These are phyloP conservation scores for Lentinus brumalis DNA, from an alignment of 768 basidiomycete genomes.

Conservation along the genomic window DNA sequence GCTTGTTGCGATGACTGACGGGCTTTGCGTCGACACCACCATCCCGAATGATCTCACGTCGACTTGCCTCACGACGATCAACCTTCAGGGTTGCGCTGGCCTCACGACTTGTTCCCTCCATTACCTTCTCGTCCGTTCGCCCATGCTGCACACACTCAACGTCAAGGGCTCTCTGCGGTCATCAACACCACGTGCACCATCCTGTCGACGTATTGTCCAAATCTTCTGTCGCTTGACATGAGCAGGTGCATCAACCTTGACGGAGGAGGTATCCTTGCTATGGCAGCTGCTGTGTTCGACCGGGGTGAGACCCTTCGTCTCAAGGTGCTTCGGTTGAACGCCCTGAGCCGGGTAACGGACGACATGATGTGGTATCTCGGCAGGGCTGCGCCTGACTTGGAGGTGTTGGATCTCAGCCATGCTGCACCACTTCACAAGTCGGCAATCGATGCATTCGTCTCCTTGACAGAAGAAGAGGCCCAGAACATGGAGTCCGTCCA, in stretches of 20 bases:
- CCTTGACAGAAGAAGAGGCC: conserved; percentile 46
- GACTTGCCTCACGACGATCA: conserved; percentile 72
- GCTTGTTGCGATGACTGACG: conserved; percentile 54
- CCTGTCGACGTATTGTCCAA: conserved; percentile 58
- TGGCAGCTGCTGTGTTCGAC: conserved; percentile 45
- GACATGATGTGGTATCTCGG: conserved; percentile 67
- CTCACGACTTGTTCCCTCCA: conserved; percentile 71
- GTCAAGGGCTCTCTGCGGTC: conserved; percentile 67
- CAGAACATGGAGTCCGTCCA: conserved; percentile 45
- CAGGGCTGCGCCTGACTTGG: conserved; percentile 67
- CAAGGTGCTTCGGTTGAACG: conserved; percentile 66
- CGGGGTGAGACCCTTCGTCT: conserved; percentile 55
- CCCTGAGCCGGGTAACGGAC: conserved; percentile 63
- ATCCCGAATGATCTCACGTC: conserved; percentile 40
- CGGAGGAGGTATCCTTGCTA: conserved; percentile 57
- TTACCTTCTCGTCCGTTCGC: conserved; percentile 67
- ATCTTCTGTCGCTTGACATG: conserved; percentile 64
- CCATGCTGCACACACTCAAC: conserved; percentile 54
- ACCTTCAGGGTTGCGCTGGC: conserved; percentile 70
- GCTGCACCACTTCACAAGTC: conserved; percentile 72
- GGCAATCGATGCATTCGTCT: conserved; percentile 70
- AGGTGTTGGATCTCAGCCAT: conserved; percentile 82
- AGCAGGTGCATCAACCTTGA: conserved; percentile 71
- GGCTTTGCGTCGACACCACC: conserved; percentile 48
- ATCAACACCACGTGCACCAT: conserved; percentile 75